phyloP scores from a whole-genome alignment of 257 asterid genomes.

The Nyctanthes arbortristis region DNA sequence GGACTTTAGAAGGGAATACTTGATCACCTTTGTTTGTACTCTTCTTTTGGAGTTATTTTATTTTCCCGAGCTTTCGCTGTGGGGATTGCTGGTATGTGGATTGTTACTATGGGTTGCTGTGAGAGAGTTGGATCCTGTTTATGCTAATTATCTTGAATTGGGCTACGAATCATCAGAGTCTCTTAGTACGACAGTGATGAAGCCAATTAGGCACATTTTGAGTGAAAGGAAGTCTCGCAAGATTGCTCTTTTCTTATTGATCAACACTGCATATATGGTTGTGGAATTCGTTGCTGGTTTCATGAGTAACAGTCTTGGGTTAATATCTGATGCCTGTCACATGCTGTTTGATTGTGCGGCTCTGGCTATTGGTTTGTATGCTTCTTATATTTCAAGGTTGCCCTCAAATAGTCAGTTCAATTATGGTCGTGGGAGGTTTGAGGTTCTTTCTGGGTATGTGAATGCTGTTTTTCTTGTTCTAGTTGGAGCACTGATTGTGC shows the following conservation, averaged over 20 bases:
- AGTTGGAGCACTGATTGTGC: slow-evolving; percentile 81
- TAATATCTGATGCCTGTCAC: slow-evolving; percentile 98
- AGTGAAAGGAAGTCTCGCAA: slow-evolving; percentile 90
- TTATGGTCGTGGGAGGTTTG: slow-evolving; percentile 96
- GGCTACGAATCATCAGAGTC: slow-evolving; percentile 70
- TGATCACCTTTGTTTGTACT: slow-evolving; percentile 67
- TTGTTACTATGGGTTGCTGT: slow-evolving; percentile 72
- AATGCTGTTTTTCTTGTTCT: slow-evolving; percentile 92
- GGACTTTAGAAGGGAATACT: slow-evolving; percentile 69
- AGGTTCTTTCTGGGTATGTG: slow-evolving; percentile 90
- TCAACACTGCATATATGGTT: slow-evolving; percentile 91
- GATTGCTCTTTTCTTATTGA: slow-evolving; percentile 85
- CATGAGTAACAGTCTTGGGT: slow-evolving; percentile 97
- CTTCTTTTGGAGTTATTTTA: slow-evolving; percentile 80
- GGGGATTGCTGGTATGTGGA: slow-evolving; percentile 89
- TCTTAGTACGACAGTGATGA: slow-evolving; percentile 54
- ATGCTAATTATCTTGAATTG: slow-evolving; percentile 54
- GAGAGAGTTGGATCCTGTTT: slow-evolving; percentile 59
- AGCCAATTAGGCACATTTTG: slow-evolving; percentile 77
- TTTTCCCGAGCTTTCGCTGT: slow-evolving; percentile 76
- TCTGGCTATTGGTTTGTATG: slow-evolving; percentile 88
- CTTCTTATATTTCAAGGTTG: slow-evolving; percentile 87
- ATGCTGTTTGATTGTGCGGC: slow-evolving; percentile 99
- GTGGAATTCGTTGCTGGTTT: slow-evolving; percentile 91
- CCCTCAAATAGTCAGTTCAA: slow-evolving; percentile 86